Conservation (phyloP, 2,329 filamentous ascomycete species). For the Colletotrichum sp. region DNA sequence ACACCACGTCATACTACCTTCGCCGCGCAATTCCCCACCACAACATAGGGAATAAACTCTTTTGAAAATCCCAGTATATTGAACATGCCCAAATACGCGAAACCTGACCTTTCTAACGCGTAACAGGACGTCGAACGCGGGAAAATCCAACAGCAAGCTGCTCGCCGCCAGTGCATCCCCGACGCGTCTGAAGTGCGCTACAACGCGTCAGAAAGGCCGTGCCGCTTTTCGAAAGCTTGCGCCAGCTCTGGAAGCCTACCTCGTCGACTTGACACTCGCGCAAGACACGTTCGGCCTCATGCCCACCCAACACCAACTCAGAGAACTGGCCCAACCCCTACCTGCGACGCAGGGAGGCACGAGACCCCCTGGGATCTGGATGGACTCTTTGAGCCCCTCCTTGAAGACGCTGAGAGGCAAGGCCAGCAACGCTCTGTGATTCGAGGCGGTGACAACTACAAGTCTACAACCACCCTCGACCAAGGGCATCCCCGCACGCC, state of each 20-base stretch:
- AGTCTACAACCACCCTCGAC: neutral
- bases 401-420: neutral
- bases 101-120: neutral
- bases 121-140: neutral
- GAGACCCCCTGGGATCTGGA: neutral
- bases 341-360: neutral
- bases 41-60: neutral
- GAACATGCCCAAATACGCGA: neutral
- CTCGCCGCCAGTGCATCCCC: neutral
- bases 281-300: neutral
- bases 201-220: neutral
- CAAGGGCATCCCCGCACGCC: neutral
- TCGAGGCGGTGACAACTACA: neutral
- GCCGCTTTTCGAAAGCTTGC: too few species aligned
- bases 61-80: neutral
- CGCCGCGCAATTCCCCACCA: neutral
- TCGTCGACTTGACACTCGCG: too few species aligned
- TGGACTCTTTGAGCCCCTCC: neutral
- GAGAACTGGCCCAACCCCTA: neutral
- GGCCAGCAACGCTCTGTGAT: neutral
- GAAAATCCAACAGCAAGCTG: neutral
- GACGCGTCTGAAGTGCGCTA: neutral
- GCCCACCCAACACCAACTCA: neutral
- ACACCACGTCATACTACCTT: neutral
- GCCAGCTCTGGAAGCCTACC: too few species aligned